These are phyloP conservation scores for Trichosporon sp. DNA, from an alignment of 1,284 basidiomycete species.

Conservation along the genomic window DNA sequence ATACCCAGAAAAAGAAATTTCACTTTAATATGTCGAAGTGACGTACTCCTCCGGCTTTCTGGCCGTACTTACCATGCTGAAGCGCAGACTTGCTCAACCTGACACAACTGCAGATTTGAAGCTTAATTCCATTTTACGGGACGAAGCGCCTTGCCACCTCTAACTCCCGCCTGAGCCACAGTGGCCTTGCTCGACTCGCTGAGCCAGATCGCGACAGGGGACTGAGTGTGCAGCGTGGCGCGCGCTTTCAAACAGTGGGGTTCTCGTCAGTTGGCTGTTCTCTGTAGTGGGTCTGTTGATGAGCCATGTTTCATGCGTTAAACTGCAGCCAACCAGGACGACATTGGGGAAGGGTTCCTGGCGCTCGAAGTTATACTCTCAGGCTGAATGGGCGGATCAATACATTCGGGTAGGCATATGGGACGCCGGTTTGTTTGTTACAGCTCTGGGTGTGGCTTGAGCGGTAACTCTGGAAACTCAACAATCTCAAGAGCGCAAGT, in stretches of 20 bases:
- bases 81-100: not conserved
- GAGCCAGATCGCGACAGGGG: not conserved
- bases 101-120: not conserved
- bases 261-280: not conserved
- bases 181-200: not conserved
- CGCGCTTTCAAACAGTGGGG: not conserved
- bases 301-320: not conserved
- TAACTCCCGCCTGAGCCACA: not conserved
- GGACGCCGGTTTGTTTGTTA: not conserved
- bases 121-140: slow-evolving; percentile 5
- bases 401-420: not conserved
- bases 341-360: not conserved
- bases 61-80: not conserved
- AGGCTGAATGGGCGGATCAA: not conserved
- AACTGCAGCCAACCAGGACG: not conserved
- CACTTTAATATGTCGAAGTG: not conserved
- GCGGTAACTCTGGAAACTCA: not conserved
- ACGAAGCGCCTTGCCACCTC: not conserved
- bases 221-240: not conserved
- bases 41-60: not conserved
- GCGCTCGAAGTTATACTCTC: not conserved
- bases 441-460: slow-evolving; percentile 1
- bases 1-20: slow-evolving; percentile 13
- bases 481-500: not conserved
- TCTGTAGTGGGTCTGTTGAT: not conserved